phyloP scores from a whole-genome alignment of 73 alveolate genomes.

The Tetrahymena thermophila region DNA sequence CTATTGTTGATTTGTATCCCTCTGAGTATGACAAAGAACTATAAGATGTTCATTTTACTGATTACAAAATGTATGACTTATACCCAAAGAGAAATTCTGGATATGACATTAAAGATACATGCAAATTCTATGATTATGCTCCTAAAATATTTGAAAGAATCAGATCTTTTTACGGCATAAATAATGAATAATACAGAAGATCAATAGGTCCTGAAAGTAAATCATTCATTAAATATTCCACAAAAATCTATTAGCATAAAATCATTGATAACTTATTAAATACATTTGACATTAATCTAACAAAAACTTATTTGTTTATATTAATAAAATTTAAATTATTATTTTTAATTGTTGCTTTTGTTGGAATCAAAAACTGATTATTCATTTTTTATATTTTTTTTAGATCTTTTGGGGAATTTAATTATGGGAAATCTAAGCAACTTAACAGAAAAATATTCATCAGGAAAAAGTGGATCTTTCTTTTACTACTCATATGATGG shows the following conservation, averaged over 20 bases:
- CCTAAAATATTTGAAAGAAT: constrained; percentile 66
- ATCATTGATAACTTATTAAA: no score
- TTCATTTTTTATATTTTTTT: neutral
- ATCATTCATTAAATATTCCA: no score
- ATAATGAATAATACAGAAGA: constrained; percentile 51
- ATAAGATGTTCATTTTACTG: constrained; percentile 57
- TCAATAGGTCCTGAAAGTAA: constrained; percentile 61
- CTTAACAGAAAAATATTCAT: constrained; percentile 53
- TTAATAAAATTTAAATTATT: no score
- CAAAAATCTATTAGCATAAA: no score
- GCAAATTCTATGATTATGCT: constrained; percentile 74
- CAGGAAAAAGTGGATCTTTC: constrained; percentile 78
- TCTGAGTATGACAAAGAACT: constrained; percentile 35
- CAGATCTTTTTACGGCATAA: constrained; percentile 48
- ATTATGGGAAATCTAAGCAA: constrained; percentile 61
- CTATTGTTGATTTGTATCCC: constrained; percentile 71
- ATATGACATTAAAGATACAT: constrained; percentile 48
- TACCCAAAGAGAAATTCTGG: constrained; percentile 60
- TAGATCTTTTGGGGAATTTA: constrained; percentile 47
- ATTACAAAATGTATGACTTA: constrained; percentile 57
- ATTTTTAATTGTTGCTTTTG: no score
- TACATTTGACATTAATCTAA: no score
- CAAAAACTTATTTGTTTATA: no score
- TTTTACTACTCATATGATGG: constrained; percentile 71
- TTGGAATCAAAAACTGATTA: no score